A percentile compares a stretch with the other conserved stretches of the same genome.
Evolutionary conservation across 2,329 filamentous ascomycete species (phyloP).

Genomic region (Botrytis byssoidea): DNA sequence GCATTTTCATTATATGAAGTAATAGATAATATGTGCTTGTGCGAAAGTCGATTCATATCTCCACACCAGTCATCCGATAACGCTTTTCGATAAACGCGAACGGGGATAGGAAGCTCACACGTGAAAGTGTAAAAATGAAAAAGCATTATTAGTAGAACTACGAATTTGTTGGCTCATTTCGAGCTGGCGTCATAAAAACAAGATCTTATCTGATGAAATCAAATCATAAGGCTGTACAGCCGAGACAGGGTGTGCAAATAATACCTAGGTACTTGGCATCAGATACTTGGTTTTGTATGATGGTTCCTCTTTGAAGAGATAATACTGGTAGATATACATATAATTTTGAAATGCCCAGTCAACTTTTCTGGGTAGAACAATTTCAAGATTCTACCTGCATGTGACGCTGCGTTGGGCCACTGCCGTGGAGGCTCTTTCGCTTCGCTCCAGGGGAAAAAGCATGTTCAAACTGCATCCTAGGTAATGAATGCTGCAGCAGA

Average conservation of each 20-base stretch:
- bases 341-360: not conserved
- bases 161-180: not conserved
- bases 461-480: not conserved
- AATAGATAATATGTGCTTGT: not conserved
- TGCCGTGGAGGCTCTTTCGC: not conserved
- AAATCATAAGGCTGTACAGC: not conserved
- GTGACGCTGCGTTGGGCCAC: not conserved
- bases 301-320: not conserved
- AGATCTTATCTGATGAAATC: not conserved
- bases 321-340: not conserved
- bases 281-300: not conserved
- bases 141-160: not conserved
- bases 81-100: constrained; percentile 13
- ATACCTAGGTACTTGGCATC: not conserved
- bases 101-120: constrained; percentile 5
- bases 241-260: not conserved
- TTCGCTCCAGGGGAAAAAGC: not conserved
- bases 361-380: not conserved
- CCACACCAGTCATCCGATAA: constrained; percentile 16
- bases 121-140: not conserved
- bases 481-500: not conserved
- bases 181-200: not conserved
- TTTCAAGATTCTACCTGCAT: not conserved
- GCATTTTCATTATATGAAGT: not conserved
- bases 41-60: constrained; percentile 8